A percentile compares a stretch with the other conserved stretches of the same genome.
Evolutionary conservation across 148 eudicot genomes (phyloP).

Genomic region (Amaranthus palmeri): DNA sequence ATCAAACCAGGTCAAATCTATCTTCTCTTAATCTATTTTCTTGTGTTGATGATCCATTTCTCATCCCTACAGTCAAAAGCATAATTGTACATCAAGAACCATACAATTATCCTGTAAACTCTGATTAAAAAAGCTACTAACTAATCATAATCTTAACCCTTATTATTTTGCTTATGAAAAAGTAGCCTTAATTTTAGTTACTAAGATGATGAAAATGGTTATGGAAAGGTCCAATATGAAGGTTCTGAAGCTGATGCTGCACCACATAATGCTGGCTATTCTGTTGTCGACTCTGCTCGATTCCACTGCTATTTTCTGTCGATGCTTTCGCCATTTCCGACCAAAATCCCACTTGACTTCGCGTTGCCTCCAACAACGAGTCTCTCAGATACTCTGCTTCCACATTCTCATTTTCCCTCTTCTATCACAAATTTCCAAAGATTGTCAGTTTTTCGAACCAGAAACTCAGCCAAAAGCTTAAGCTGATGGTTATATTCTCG

Average conservation of each 20-base stretch:
- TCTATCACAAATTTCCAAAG: constrained; percentile 31
- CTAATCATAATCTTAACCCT: not conserved
- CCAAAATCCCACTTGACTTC: constrained; percentile 53
- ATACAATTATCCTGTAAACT: too few species aligned
- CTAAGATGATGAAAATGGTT: constrained; percentile 37
- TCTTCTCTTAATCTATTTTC: too few species aligned
- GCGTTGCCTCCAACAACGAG: constrained; percentile 65
- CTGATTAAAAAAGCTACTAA: too few species aligned
- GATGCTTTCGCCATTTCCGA: constrained; percentile 31
- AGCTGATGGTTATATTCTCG: not conserved
- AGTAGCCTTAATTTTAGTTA: not conserved
- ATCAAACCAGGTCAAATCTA: too few species aligned
- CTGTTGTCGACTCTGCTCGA: constrained; percentile 28
- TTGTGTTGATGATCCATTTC: too few species aligned
- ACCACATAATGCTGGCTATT: constrained; percentile 12
- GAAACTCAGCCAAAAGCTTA: not conserved
- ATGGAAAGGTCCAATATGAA: constrained; percentile 35
- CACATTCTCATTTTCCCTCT: constrained; percentile 60
- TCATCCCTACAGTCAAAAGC: too few species aligned
- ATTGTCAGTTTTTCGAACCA: too few species aligned
- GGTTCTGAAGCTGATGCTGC: constrained; percentile 30
- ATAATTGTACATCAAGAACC: too few species aligned
- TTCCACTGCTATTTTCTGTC: constrained; percentile 27
- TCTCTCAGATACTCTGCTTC: constrained; percentile 80
- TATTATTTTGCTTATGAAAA: not conserved